Conservation (phyloP, 768 basidiomycete genomes). For the Calocybe gangraenosa region DNA sequence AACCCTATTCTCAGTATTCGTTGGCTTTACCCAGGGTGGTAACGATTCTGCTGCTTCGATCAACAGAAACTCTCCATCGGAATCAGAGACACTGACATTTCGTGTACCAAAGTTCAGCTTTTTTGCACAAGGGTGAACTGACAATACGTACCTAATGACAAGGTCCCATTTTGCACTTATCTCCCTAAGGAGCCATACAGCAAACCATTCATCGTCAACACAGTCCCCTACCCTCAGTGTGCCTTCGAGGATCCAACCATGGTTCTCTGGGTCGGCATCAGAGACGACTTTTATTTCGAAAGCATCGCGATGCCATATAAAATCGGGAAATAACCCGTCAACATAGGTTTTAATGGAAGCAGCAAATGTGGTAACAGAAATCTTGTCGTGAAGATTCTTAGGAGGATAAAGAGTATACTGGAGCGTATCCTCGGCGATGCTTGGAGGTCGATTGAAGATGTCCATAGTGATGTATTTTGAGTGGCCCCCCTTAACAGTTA, state of each 20-base stretch:
- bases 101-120: constrained; percentile 1
- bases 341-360: constrained; percentile 60
- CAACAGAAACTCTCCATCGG: constrained; percentile 92
- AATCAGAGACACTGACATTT: constrained; percentile 64
- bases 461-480: too few species aligned
- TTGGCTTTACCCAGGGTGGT: constrained; percentile 87
- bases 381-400: constrained; percentile 46
- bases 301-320: constrained; percentile 82
- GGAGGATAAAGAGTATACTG: constrained; percentile 72
- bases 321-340: constrained; percentile 48
- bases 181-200: constrained; percentile 83
- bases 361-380: constrained; percentile 60
- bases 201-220: constrained; percentile 98
- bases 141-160: constrained; percentile 59
- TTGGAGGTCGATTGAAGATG: constrained; percentile 69
- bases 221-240: constrained; percentile 91
- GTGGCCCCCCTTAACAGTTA: too few species aligned
- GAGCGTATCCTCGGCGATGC: constrained; percentile 84
- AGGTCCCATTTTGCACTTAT: constrained; percentile 78
- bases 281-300: constrained; percentile 71
- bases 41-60: constrained; percentile 93
- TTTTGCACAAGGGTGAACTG: neutral
- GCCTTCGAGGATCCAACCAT: constrained; percentile 69
- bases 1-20: constrained; percentile 91
- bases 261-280: constrained; percentile 34